These are phyloP conservation scores for Diplocarpon mali DNA, from an alignment of 2,329 filamentous ascomycete species.

Conservation along the genomic window DNA sequence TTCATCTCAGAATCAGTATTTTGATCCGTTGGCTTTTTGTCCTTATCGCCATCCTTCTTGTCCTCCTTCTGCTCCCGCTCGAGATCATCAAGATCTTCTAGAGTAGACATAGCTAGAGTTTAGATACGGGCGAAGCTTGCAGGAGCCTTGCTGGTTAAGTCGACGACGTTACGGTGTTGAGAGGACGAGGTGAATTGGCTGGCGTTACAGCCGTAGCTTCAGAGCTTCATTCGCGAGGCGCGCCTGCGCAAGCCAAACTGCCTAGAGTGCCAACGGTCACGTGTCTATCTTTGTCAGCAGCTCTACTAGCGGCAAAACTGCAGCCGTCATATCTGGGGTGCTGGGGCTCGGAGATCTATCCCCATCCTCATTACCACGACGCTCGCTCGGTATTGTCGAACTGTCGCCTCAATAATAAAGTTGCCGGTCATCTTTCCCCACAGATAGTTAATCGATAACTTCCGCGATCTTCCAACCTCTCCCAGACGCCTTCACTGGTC, in stretches of 20 bases:
- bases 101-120: slow-evolving; percentile 51
- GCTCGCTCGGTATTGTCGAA: slow-evolving; percentile 20
- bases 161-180: neutral
- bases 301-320: no score
- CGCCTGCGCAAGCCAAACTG: no score
- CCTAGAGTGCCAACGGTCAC: no score
- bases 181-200: neutral
- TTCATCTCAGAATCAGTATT: slow-evolving; percentile 85
- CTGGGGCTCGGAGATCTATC: slow-evolving; percentile 1
- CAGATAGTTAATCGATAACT: slow-evolving; percentile 27
- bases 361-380: slow-evolving; percentile 18
- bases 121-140: no score
- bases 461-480: slow-evolving; percentile 27
- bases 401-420: slow-evolving; percentile 28
- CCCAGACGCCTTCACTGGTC: slow-evolving; percentile 55
- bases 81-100: slow-evolving; percentile 67
- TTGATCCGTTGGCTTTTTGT: slow-evolving; percentile 38
- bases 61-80: slow-evolving; percentile 59
- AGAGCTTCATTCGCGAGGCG: no score
- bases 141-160: no score
- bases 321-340: no score
- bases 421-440: slow-evolving; percentile 28
- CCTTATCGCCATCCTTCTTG: slow-evolving; percentile 45
- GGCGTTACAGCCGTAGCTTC: no score
- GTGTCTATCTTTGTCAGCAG: no score